A percentile compares a stretch with the other conserved stretches of the same genome.
Evolutionary conservation across 768 basidiomycete species (phyloP).

Genomic region (Boletus patriciae): DNA sequence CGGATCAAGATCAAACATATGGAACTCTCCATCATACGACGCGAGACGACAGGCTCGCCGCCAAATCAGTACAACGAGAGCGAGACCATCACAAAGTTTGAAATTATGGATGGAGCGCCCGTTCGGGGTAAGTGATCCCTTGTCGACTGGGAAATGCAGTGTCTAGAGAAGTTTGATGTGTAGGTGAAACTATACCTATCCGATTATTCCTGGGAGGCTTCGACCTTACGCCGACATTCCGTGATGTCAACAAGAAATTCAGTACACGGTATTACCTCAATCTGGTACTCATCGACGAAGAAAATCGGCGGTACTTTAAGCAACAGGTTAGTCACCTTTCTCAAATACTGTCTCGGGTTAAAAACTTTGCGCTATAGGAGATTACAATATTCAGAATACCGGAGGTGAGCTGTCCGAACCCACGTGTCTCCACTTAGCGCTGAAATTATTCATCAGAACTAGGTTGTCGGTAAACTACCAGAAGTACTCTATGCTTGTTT

Average conservation of each 20-base stretch:
- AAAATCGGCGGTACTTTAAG: conserved; percentile 97
- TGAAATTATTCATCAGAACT: conserved; percentile 34
- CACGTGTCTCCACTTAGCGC: not conserved
- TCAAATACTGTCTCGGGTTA: not conserved
- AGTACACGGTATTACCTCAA: conserved; percentile 97
- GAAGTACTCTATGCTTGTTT: conserved; percentile 2
- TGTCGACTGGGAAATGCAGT: not conserved
- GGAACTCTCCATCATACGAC: conserved; percentile 96
- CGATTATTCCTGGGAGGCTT: conserved; percentile 97
- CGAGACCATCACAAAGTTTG: conserved; percentile 98
- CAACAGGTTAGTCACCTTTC: conserved; percentile 63
- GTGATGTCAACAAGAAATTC: conserved; percentile 99
- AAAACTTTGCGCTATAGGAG: conserved; percentile 47
- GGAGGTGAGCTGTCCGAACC: conserved; percentile 49
- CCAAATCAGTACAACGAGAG: conserved; percentile 99
- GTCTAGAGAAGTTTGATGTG: not conserved
- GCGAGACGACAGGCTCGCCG: conserved; percentile 94
- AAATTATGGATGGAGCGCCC: conserved; percentile 98
- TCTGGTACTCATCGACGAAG: conserved; percentile 95
- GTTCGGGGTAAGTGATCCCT: conserved; percentile 67
- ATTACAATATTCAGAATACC: conserved; percentile 91
- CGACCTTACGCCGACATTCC: conserved; percentile 97
- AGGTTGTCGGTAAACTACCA: conserved; percentile 15
- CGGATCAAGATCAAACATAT: conserved; percentile 99
- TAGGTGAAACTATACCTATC: conserved; percentile 98